Evolutionary conservation across 1,284 basidiomycete genomes (phyloP), one percentile per base, ranked within the genome.

Genomic region (Retiboletus fuscus): DNA sequence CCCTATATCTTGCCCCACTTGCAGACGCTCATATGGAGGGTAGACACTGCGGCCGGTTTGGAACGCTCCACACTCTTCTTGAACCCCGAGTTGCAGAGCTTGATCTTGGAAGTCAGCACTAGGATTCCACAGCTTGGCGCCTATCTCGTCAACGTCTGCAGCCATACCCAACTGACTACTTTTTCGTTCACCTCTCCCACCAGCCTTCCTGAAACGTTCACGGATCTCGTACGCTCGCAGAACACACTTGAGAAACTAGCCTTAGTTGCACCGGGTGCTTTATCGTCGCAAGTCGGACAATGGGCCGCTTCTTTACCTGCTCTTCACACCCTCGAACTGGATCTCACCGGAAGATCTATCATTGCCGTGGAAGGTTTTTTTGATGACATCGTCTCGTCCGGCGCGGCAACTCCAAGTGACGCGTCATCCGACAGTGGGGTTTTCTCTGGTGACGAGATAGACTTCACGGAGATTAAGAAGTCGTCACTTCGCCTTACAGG

Each of bases 351-450:
- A 68, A 85, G 91, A 67, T 88, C 90, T 15, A 83, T 87, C 66
- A 89, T 88, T 39, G 90, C 91, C 0, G 90, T 93, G 26, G 91
- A 93, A 81, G 90, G 90, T 22, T 94, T 94, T 82, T 94, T 94
- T 78, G 90, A 91, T 77, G 90, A 92, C 66, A 83, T 93, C 74
- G 83, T 88, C 46, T 86, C 87, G 44, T 92, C 92, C 1, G 93
- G 92, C 18, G 86, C 86, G 72, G 89, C 88, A 41, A 92, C 92
- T 7, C 93, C 93, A 3, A 89, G 86, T 74, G 91, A 91, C 24
- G 87, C 85, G 26, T 87, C 90, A 64, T 91, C 87, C 47, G 92
- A 93, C 80, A 93, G 91, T 75, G 92, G 92, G 46, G 88, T 93
- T 70, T 92, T 92, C 83, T 93, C 92, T 66, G 89, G 86, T 64